phyloP scores from a whole-genome alignment of 495 filamentous ascomycete genomes.

The Podospora pseudoanserina region DNA sequence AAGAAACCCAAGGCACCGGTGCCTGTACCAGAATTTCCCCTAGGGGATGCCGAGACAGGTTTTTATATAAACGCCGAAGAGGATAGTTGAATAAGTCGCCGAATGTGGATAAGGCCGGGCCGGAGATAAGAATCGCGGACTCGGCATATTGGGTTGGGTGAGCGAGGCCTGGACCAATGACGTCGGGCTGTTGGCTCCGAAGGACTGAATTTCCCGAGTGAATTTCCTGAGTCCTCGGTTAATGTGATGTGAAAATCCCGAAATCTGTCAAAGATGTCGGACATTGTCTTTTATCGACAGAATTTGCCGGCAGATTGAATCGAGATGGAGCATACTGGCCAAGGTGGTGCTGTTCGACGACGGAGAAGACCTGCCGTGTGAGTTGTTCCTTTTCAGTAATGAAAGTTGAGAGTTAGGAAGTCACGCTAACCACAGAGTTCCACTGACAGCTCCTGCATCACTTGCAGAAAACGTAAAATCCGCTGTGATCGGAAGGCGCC shows the following conservation, averaged over 20 bases:
- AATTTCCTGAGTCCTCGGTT: not conserved
- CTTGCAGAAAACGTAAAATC: conserved; percentile 36
- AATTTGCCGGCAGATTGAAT: not conserved
- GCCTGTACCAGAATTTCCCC: not conserved
- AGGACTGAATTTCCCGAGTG: not conserved
- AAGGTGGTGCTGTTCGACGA: conserved; percentile 8
- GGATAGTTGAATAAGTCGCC: not conserved
- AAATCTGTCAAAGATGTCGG: not conserved
- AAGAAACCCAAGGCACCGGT: not conserved
- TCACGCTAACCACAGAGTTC: not conserved
- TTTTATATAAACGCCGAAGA: not conserved
- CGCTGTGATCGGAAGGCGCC: conserved; percentile 36
- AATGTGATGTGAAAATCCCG: not conserved
- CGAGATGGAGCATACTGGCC: not conserved
- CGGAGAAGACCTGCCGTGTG: conserved; percentile 20
- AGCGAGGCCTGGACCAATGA: not conserved
- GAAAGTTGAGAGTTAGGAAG: too few species aligned
- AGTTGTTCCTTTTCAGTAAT: not conserved
- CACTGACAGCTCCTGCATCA: conserved; percentile 27
- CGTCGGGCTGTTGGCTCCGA: not conserved
- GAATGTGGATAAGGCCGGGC: not conserved
- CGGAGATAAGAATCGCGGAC: not conserved
- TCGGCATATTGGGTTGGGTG: not conserved
- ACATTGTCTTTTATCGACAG: not conserved
- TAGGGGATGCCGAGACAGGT: not conserved